Base-by-base conservation (phyloP, 1,284 basidiomycete genomes). In the Tremellales sp. region DNA sequence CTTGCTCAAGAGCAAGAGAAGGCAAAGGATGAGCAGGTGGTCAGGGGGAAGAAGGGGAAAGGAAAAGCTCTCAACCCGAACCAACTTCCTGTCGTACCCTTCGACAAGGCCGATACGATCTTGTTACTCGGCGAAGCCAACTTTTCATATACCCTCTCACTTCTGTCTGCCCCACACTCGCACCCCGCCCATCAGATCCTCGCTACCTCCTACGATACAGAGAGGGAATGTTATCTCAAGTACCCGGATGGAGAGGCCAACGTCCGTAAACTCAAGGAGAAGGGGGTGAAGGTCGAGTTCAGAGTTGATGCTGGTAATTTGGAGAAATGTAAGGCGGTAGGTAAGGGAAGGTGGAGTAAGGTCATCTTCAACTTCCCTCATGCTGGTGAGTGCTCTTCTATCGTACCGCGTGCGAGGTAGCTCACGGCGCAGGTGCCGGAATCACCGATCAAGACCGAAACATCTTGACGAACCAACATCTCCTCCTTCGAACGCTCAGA, bases 301-400 rank as follows among this genome's bases (percentile, higher is more conserved):
- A 79, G 80, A 5, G 80, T 97, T 11, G 94, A 98, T 70, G 93
- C 86, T 3, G 86, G 85, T 4, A 81, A 78, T 49, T 71, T 97
- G 37, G 84, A 86, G 51, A 85, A 79, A 59, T 75, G 76, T 43
- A 46, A 73, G 60, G 53, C 35, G 22, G 47, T 58, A 7, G 61
- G 59, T 21, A 60, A 59, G 78, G 79, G 43, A 10, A 39, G 63
- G 78, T 87, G 81, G 85, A 91, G 77, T 78, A 82, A 73, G 48
- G 81, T 97, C 50, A 84, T 90, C 21, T 97, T 91, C 83, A 97
- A 97, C 68, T 98, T 97, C 64, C 94, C 94, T 45, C 94, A 98
- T 77, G 87, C 87, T 61, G 93, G 93, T 86, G 64, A 62, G 81
- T 75, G 5, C 25, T 43, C 33, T 36, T 15, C 19, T 26, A 25